Percentiles rank a stretch among this genome's conserved stretches.
Conservation (phyloP, 805 yeast genomes). For the Maudiozyma pseudohumilis region DNA sequence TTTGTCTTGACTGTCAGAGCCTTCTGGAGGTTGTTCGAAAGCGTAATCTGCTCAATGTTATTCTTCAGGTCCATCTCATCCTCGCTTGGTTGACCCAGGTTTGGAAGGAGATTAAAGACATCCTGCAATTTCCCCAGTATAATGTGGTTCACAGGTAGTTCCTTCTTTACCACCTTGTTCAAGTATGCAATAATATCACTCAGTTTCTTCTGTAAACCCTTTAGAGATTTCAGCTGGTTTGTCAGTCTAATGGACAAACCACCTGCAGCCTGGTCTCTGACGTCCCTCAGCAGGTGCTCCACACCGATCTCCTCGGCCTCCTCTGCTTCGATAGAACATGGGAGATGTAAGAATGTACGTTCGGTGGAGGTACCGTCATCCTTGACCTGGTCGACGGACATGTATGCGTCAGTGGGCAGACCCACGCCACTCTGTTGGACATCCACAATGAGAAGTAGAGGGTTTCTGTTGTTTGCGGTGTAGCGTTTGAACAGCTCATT, state of each 20-base stretch:
- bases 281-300: slow-evolving; percentile 88
- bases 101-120: slow-evolving; percentile 87
- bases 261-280: slow-evolving; percentile 95
- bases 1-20: slow-evolving; percentile 90
- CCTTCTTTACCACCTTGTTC: slow-evolving; percentile 57
- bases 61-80: slow-evolving; percentile 23
- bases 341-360: slow-evolving; percentile 86
- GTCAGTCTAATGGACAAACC: slow-evolving; percentile 78
- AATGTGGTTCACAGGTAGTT: slow-evolving; percentile 79
- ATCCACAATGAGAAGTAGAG: slow-evolving; percentile 82
- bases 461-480: slow-evolving; percentile 44
- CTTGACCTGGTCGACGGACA: slow-evolving; percentile 88
- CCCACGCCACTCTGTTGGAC: slow-evolving; percentile 77
- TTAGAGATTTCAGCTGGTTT: slow-evolving; percentile 76
- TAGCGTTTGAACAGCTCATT: slow-evolving; percentile 83
- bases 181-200: slow-evolving; percentile 70
- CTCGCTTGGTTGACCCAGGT: slow-evolving; percentile 39
- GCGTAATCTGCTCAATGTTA: slow-evolving; percentile 23
- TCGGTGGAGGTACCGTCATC: slow-evolving; percentile 93
- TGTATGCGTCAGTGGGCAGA: slow-evolving; percentile 90
- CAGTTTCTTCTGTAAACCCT: slow-evolving; percentile 74
- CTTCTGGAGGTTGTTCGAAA: slow-evolving; percentile 46
- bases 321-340: slow-evolving; percentile 89
- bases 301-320: slow-evolving; percentile 99
- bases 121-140: slow-evolving; percentile 91